Percentiles rank a stretch among this genome's conserved stretches.
These are phyloP conservation scores for Coemansia aciculifera DNA, from an alignment of 192 early-diverging fungal species.

Conservation along the genomic window DNA sequence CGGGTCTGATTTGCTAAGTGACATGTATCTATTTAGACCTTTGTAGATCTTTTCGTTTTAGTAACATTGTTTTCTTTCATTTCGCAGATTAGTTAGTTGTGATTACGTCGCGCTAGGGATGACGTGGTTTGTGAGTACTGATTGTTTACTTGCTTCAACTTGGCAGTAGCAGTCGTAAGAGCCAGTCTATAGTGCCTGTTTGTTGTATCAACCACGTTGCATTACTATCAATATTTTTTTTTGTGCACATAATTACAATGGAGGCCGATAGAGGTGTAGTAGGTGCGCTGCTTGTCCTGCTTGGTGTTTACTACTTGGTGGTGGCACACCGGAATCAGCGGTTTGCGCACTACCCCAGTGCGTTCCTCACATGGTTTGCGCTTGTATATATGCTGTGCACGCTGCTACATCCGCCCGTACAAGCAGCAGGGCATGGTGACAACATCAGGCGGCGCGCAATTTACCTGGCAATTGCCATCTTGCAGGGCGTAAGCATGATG, in stretches of 20 bases:
- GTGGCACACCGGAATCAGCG: conserved; percentile 4
- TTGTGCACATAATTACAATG: background rate
- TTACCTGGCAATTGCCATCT: conserved; percentile 9
- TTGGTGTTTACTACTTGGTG: background rate
- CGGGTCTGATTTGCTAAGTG: background rate
- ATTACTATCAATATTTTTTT: background rate
- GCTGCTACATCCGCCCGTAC: background rate
- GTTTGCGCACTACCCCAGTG: background rate
- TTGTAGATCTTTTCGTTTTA: background rate
- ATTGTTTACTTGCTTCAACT: background rate
- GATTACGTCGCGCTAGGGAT: background rate
- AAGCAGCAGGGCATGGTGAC: background rate
- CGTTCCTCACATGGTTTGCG: background rate
- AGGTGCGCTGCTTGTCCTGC: background rate
- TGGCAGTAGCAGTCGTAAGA: background rate
- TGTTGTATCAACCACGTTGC: background rate
- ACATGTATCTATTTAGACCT: background rate
- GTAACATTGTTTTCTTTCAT: background rate
- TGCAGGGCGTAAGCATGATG: background rate
- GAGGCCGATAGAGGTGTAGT: background rate
- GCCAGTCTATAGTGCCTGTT: background rate
- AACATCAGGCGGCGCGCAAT: background rate
- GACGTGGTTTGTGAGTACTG: background rate
- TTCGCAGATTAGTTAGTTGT: background rate
- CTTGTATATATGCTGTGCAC: conserved; percentile 7